Conservation (phyloP, 2,329 filamentous ascomycete genomes). For the Myriosclerotinia curreyana region DNA sequence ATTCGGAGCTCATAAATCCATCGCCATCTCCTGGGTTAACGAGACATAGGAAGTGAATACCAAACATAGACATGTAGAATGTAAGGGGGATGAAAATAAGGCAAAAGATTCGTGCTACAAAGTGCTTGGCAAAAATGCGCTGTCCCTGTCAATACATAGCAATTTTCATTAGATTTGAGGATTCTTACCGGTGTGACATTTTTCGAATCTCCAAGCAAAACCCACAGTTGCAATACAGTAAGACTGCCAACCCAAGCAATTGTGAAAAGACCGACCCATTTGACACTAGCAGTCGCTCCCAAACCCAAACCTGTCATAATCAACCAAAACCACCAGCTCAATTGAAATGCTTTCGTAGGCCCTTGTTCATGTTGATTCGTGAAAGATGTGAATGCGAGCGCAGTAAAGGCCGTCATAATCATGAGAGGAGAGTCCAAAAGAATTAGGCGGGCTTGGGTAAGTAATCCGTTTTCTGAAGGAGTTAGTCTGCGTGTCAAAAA, state of each 20-base stretch:
- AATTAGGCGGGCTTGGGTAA: constrained; percentile 93
- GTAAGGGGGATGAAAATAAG: constrained; percentile 82
- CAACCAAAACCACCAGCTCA: constrained; percentile 98
- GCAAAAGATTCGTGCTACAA: constrained; percentile 86
- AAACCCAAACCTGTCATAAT: constrained; percentile 79
- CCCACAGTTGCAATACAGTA: constrained; percentile 90
- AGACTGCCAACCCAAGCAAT: constrained; percentile 96
- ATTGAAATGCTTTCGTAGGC: constrained; percentile 79
- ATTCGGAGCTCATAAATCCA: constrained; percentile 99
- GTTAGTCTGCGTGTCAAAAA: constrained; percentile 28
- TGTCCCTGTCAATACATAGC: constrained; percentile 39
- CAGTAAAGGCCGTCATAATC: constrained; percentile 88
- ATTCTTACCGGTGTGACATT: constrained; percentile 70
- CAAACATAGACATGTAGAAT: constrained; percentile 97
- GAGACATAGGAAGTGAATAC: constrained; percentile 90
- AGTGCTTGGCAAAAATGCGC: constrained; percentile 88
- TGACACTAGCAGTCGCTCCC: constrained; percentile 89
- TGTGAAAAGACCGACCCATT: constrained; percentile 98
- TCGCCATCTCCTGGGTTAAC: constrained; percentile 95
- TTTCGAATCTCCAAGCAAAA: constrained; percentile 83
- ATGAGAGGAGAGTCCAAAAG: constrained; percentile 94
- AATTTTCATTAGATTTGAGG: neutral
- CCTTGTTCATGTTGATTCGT: constrained; percentile 96
- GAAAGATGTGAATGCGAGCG: constrained; percentile 86
- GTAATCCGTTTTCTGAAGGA: constrained; percentile 78